These are phyloP conservation scores for Termitomyces sp. DNA, from an alignment of 768 basidiomycete genomes.

Conservation along the genomic window DNA sequence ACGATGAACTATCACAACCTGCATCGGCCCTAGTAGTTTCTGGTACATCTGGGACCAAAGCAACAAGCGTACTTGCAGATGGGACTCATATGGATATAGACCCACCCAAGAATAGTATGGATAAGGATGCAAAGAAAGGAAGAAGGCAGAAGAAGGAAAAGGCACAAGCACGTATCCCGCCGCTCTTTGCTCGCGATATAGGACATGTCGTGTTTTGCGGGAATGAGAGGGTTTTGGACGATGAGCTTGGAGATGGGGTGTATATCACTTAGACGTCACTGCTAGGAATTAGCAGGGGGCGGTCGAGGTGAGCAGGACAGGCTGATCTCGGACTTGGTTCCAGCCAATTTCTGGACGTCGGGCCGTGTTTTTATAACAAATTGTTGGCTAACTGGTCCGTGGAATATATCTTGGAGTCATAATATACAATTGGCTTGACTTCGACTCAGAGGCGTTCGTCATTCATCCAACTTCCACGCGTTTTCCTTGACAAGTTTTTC, in stretches of 20 bases:
- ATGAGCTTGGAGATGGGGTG: conserved; percentile 20
- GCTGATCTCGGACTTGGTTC: neutral
- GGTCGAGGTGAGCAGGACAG: neutral
- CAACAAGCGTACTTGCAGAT: neutral
- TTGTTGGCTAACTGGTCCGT: neutral
- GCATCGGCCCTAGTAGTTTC: neutral
- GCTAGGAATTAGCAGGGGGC: neutral
- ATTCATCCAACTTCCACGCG: conserved; percentile 62
- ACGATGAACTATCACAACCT: neutral
- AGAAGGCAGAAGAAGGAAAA: conserved; percentile 13
- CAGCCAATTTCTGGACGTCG: neutral
- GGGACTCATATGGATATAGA: neutral
- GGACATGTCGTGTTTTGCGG: conserved; percentile 72
- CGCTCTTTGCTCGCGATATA: conserved; percentile 57
- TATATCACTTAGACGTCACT: conserved; percentile 21
- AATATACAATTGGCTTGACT: neutral
- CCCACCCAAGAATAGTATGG: neutral
- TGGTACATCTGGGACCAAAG: neutral
- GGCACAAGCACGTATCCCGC: conserved; percentile 39
- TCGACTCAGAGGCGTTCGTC: neutral
- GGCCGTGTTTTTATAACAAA: neutral
- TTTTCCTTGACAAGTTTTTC: conserved; percentile 83
- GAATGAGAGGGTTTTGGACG: conserved; percentile 38
- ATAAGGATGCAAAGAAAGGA: neutral
- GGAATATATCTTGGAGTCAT: neutral